Evolutionary conservation across 192 early-diverging fungal genomes (phyloP).

Genomic region (Diversispora epigaea): DNA sequence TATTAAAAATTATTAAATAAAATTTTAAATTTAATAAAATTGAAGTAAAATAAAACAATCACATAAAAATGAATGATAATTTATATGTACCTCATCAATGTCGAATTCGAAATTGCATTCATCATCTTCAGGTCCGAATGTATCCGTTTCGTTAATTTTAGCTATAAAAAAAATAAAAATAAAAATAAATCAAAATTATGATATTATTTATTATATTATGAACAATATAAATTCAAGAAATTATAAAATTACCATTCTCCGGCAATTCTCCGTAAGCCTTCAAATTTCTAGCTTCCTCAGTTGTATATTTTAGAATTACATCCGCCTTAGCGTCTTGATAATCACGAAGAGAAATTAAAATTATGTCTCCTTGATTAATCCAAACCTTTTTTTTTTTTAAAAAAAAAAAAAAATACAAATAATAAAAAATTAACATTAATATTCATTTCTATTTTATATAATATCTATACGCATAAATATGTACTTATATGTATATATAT

Average conservation of each 20-base stretch:
- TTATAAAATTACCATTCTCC: conserved; percentile 61
- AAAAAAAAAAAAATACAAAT: no score
- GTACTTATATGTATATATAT: no score
- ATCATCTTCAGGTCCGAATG: conserved; percentile 61
- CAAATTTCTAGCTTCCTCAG: conserved; percentile 91
- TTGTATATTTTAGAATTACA: conserved; percentile 93
- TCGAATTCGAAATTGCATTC: conserved; percentile 87
- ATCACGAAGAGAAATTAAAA: conserved; percentile 86
- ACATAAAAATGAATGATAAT: no score
- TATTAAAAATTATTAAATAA: no score
- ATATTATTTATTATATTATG: neutral
- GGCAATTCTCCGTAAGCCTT: conserved; percentile 95
- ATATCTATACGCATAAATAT: neutral
- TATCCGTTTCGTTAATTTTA: conserved; percentile 83
- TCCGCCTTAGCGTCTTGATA: conserved; percentile 93
- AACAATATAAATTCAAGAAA: neutral
- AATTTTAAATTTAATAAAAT: no score
- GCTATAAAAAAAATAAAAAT: conserved; percentile 32
- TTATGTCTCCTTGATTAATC: conserved; percentile 89
- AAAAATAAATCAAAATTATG: neutral
- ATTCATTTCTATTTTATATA: neutral
- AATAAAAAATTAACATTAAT: neutral
- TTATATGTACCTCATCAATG: conserved; percentile 71
- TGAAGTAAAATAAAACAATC: no score
- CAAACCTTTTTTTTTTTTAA: conserved; percentile 50